Evolutionary conservation across 2,329 filamentous ascomycete genomes (phyloP).

Genomic region (Oidium heveae): DNA sequence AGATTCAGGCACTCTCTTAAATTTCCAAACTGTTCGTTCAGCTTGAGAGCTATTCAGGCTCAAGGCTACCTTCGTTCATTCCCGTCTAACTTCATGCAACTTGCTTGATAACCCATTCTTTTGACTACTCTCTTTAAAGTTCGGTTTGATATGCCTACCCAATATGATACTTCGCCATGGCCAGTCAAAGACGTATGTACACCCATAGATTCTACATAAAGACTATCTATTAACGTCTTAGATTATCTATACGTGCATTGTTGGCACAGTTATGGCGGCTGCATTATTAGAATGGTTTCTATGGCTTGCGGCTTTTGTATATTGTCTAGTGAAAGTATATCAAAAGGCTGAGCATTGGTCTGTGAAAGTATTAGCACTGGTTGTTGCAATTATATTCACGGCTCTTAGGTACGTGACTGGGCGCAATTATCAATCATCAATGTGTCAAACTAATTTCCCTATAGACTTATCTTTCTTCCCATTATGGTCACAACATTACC

Average conservation of each 20-base stretch:
- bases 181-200: slow-evolving; percentile 2
- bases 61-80: too few relatives aligned
- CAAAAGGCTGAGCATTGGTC: slow-evolving; percentile 76
- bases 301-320: slow-evolving; percentile 82
- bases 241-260: slow-evolving; percentile 65
- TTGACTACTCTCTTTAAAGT: neutral
- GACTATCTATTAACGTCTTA: slow-evolving; percentile 16
- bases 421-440: neutral
- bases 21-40: too few relatives aligned
- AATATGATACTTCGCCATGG: slow-evolving; percentile 2
- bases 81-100: too few relatives aligned
- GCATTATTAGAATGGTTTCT: slow-evolving; percentile 83
- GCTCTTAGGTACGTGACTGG: slow-evolving; percentile 34
- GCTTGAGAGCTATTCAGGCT: too few relatives aligned
- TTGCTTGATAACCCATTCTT: too few relatives aligned
- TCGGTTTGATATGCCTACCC: neutral
- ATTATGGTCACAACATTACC: slow-evolving; percentile 88
- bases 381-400: slow-evolving; percentile 53
- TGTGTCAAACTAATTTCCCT: neutral
- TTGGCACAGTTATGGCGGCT: slow-evolving; percentile 59
- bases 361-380: slow-evolving; percentile 48
- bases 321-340: slow-evolving; percentile 73
- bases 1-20: too few relatives aligned
- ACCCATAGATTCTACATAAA: neutral
- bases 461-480: slow-evolving; percentile 61